These are phyloP conservation scores for Cochlearia excelsa DNA, from an alignment of 345 rosid genomes.

Conservation along the genomic window DNA sequence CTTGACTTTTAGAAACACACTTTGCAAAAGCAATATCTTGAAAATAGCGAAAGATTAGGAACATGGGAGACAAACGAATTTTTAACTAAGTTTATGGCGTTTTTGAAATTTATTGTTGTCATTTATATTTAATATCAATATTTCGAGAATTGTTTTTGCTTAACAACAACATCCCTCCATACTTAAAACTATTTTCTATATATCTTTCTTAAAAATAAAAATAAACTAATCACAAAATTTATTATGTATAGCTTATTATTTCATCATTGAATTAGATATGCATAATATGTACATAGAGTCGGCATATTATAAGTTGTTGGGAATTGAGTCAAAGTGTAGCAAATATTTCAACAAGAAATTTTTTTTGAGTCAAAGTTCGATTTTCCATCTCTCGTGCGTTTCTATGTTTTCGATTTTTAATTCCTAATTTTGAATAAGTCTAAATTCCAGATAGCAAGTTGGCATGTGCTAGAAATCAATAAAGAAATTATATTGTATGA, in stretches of 20 bases:
- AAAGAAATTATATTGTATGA: neutral
- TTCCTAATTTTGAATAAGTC: constrained; percentile 7
- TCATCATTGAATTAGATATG: too few species aligned
- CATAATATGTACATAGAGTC: too few species aligned
- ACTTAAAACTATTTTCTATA: too few species aligned
- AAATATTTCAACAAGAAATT: too few species aligned
- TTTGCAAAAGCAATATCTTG: neutral
- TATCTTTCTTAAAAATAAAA: too few species aligned
- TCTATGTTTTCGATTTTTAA: constrained; percentile 26
- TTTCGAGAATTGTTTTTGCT: too few species aligned
- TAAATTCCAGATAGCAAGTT: constrained; percentile 29
- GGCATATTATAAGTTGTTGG: neutral
- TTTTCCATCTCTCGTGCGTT: constrained; percentile 31
- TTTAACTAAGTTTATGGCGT: neutral
- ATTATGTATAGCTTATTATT: too few species aligned
- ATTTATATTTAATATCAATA: too few species aligned
- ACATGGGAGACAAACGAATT: constrained; percentile 29
- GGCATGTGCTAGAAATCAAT: constrained; percentile 24
- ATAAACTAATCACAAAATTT: too few species aligned
- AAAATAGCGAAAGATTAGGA: constrained; percentile 6
- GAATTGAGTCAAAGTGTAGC: constrained; percentile 17
- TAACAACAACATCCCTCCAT: too few species aligned
- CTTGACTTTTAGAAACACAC: constrained; percentile 10
- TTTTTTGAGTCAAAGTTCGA: constrained; percentile 24
- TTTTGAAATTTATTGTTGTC: too few species aligned